These are phyloP conservation scores for Malus hybrid DNA, from an alignment of 331 rosid genomes.

Conservation along the genomic window DNA sequence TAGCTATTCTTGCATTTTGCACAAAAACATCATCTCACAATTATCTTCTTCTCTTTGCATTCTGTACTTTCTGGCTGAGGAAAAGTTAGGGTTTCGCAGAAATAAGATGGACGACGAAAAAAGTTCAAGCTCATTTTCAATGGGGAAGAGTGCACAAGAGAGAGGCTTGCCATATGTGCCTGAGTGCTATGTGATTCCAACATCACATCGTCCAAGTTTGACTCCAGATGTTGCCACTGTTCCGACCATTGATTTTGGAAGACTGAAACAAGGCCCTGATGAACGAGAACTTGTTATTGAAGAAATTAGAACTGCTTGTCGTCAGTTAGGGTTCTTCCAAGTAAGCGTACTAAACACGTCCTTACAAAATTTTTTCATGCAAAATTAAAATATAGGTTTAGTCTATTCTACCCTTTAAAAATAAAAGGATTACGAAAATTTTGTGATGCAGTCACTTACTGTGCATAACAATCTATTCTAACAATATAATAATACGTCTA, in stretches of 20 bases:
- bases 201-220: constrained; percentile 12
- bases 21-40: neutral
- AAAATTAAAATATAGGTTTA: too few relatives aligned
- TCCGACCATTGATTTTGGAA: constrained; percentile 20
- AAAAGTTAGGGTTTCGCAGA: neutral
- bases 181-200: constrained; percentile 15
- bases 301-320: constrained; percentile 13
- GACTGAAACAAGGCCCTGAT: neutral
- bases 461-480: too few relatives aligned
- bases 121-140: constrained; percentile 18
- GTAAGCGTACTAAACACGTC: neutral
- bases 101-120: neutral
- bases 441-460: too few relatives aligned
- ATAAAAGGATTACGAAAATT: too few relatives aligned
- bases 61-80: neutral
- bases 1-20: neutral
- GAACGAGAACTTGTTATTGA: constrained; percentile 2
- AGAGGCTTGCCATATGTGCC: constrained; percentile 23
- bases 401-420: too few relatives aligned
- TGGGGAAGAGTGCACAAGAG: constrained; percentile 31
- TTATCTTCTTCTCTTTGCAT: neutral
- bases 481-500: too few relatives aligned
- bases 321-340: constrained; percentile 24
- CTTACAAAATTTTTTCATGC: too few relatives aligned
- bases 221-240: constrained; percentile 4